Evolutionary conservation across 208 protist species (phyloP).

Genomic region (Acanthamoeba divionensis): DNA sequence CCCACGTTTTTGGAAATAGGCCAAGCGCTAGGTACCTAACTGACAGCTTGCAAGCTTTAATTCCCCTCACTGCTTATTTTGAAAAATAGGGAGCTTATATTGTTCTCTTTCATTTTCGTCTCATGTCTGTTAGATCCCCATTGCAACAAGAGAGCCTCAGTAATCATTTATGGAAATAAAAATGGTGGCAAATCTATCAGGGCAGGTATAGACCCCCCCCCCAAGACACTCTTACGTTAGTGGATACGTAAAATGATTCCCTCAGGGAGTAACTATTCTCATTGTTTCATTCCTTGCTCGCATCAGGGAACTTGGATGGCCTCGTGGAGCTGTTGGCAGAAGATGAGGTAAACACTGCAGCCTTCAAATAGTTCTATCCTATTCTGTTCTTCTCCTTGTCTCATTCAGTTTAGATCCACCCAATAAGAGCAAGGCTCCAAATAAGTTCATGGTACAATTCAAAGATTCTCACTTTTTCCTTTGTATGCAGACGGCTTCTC

Average conservation of each 20-base stretch:
- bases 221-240: no score
- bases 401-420: no score
- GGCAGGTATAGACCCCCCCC: not conserved
- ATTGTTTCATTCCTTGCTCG: no score
- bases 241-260: no score
- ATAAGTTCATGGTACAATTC: no score
- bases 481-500: not conserved
- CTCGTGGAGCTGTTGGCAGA: slow-evolving; percentile 46
- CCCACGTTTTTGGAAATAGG: slow-evolving; percentile 41
- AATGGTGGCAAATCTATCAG: not conserved
- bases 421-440: no score
- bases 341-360: not conserved
- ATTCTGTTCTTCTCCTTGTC: no score
- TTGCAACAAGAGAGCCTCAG: not conserved
- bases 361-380: no score
- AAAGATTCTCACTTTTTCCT: no score
- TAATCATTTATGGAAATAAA: slow-evolving; percentile 36
- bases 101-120: not conserved
- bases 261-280: no score
- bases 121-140: not conserved
- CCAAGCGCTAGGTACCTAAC: not conserved
- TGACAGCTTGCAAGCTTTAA: not conserved
- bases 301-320: not conserved
- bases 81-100: no score
- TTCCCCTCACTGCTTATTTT: not conserved